These are phyloP conservation scores for Perkinsus chesapeaki DNA, from an alignment of 169 alveolate genomes.

Conservation along the genomic window DNA sequence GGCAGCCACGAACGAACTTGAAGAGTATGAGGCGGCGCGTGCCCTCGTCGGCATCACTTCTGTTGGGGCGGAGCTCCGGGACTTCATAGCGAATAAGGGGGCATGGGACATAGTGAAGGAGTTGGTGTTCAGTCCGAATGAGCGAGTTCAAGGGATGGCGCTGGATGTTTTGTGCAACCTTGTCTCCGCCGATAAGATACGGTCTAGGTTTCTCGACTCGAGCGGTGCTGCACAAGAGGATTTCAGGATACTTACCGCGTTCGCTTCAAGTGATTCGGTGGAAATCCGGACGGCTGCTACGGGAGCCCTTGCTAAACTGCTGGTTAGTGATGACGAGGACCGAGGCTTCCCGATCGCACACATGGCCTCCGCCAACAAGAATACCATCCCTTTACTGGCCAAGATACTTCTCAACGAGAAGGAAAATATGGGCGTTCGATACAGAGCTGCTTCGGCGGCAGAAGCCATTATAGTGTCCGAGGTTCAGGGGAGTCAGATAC, in stretches of 20 bases:
- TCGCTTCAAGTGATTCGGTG: not conserved
- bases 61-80: not conserved
- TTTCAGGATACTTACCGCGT: not conserved
- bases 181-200: not conserved
- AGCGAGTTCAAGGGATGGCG: not conserved
- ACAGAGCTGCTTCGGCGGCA: not conserved
- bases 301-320: not conserved
- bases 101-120: not conserved
- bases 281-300: not conserved
- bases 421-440: not conserved
- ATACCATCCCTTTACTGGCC: not conserved
- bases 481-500: not conserved
- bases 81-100: not conserved
- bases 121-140: not conserved
- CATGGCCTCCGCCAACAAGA: not conserved
- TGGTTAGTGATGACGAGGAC: not conserved
- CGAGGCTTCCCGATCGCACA: not conserved
- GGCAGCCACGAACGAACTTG: not conserved
- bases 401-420: not conserved
- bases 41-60: not conserved
- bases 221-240: not conserved
- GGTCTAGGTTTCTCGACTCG: not conserved
- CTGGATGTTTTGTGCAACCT: not conserved
- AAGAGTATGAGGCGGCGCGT: not conserved
- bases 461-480: not conserved